phyloP scores from a whole-genome alignment of 2,329 filamentous ascomycete genomes.

The Sporothrix brunneoviolacea region DNA sequence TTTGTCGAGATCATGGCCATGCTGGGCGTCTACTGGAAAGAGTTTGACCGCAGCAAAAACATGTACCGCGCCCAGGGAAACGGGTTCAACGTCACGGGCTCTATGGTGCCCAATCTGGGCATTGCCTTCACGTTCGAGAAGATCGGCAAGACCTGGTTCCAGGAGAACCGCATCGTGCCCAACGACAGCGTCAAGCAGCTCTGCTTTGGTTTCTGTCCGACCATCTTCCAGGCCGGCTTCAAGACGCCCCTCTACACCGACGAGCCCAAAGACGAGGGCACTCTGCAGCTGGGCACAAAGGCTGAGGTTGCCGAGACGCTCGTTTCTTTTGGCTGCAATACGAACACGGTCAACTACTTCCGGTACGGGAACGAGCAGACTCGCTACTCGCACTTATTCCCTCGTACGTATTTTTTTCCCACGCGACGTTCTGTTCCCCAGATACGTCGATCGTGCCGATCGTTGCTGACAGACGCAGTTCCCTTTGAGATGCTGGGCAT shows the following conservation, averaged over 20 bases:
- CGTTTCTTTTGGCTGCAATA: slow-evolving; percentile 47
- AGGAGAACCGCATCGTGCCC: slow-evolving; percentile 45
- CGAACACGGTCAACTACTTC: slow-evolving; percentile 43
- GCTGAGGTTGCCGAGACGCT: slow-evolving; percentile 46
- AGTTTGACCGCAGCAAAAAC: slow-evolving; percentile 47
- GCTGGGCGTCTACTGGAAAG: slow-evolving; percentile 51
- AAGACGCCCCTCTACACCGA: slow-evolving; percentile 30
- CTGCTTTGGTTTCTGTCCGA: slow-evolving; percentile 50
- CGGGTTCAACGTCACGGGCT: slow-evolving; percentile 44
- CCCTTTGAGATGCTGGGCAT: slow-evolving; percentile 53
- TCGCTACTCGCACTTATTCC: slow-evolving; percentile 42
- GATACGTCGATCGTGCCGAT: background rate
- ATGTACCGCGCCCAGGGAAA: slow-evolving; percentile 50
- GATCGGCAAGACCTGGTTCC: slow-evolving; percentile 41
- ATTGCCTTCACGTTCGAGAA: slow-evolving; percentile 49
- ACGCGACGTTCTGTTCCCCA: slow-evolving; percentile 7
- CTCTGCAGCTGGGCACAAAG: slow-evolving; percentile 41
- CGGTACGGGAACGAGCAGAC: slow-evolving; percentile 26
- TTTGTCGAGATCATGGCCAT: slow-evolving; percentile 47
- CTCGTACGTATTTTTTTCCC: no score
- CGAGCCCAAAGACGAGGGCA: slow-evolving; percentile 35
- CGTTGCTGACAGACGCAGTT: no score
- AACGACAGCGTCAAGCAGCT: slow-evolving; percentile 47
- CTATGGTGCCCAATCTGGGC: slow-evolving; percentile 42
- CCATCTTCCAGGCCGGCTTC: slow-evolving; percentile 38